phyloP scores from a whole-genome alignment of 2,329 filamentous ascomycete genomes.

The Cordyceps militaris region DNA sequence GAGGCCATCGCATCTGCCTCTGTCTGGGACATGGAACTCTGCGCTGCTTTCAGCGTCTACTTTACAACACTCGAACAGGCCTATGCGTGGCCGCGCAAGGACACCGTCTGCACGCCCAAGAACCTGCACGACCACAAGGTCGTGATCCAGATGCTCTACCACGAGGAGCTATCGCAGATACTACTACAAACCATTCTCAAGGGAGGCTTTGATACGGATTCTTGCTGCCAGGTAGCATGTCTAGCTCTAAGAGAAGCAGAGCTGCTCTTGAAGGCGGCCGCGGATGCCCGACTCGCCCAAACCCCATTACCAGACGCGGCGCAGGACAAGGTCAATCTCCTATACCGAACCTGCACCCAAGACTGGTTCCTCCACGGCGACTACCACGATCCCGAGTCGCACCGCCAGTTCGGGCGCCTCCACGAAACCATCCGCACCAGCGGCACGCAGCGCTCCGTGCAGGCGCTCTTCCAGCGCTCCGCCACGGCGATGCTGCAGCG shows the following conservation, averaged over 20 bases:
- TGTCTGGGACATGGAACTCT: neutral
- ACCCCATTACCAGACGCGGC: neutral
- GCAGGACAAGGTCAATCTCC: neutral
- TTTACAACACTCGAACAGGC: constrained; percentile 3
- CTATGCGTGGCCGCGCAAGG: neutral
- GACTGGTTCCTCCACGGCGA: constrained; percentile 1
- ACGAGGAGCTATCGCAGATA: neutral
- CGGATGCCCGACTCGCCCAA: neutral
- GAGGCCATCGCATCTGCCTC: neutral
- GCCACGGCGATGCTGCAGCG: neutral
- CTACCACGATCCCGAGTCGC: neutral
- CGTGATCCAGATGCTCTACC: neutral
- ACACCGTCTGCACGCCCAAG: neutral
- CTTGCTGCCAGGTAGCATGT: neutral
- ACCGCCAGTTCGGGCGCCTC: neutral
- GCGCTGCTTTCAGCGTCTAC: constrained; percentile 1
- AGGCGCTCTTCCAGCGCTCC: neutral
- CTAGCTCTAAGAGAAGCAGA: neutral
- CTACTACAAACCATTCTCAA: neutral
- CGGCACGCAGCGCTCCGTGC: constrained; percentile 1
- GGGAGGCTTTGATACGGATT: no score
- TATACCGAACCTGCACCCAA: neutral
- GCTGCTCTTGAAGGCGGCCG: neutral
- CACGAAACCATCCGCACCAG: neutral
- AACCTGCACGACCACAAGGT: constrained; percentile 2